Evolutionary conservation across 2,329 filamentous ascomycete genomes (phyloP).

Genomic region (Arthrinium puccinioides): DNA sequence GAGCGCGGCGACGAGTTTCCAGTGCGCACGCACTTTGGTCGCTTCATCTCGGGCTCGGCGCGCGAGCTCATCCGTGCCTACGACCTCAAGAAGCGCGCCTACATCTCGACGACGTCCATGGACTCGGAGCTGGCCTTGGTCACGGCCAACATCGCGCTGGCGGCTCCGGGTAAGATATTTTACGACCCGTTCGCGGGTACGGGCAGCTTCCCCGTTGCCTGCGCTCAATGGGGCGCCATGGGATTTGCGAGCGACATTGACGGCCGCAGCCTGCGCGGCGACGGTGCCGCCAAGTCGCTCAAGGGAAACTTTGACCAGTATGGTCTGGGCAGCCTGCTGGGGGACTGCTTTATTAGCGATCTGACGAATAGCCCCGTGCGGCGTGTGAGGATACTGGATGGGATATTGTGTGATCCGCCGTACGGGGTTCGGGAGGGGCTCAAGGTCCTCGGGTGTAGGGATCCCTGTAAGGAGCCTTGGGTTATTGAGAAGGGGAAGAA

Average conservation of each 20-base stretch:
- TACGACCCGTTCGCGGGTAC: slow-evolving; percentile 97
- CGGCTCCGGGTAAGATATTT: slow-evolving; percentile 74
- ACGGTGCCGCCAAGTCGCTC: slow-evolving; percentile 43
- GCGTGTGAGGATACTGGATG: slow-evolving; percentile 54
- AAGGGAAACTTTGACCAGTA: slow-evolving; percentile 81
- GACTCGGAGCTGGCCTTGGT: slow-evolving; percentile 87
- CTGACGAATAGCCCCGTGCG: slow-evolving; percentile 79
- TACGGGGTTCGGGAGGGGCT: slow-evolving; percentile 92
- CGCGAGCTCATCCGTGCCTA: slow-evolving; percentile 65
- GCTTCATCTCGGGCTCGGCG: slow-evolving; percentile 59
- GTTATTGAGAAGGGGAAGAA: slow-evolving; percentile 63
- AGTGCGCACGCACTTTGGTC: slow-evolving; percentile 61
- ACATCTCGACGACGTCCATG: slow-evolving; percentile 97
- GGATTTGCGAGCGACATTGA: slow-evolving; percentile 90
- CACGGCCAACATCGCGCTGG: slow-evolving; percentile 84
- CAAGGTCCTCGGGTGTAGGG: slow-evolving; percentile 73
- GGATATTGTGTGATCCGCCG: slow-evolving; percentile 90
- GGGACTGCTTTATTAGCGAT: slow-evolving; percentile 79
- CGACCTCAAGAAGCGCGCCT: slow-evolving; percentile 86
- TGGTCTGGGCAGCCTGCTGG: slow-evolving; percentile 53
- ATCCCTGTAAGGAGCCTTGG: slow-evolving; percentile 52
- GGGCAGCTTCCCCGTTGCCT: slow-evolving; percentile 85
- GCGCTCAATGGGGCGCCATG: slow-evolving; percentile 80
- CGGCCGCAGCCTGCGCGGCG: slow-evolving; percentile 76
- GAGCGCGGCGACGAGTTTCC: slow-evolving; percentile 44